Base-by-base conservation (phyloP, 163 green algal genomes). In the Chlamydomonas reinhardtii region DNA sequence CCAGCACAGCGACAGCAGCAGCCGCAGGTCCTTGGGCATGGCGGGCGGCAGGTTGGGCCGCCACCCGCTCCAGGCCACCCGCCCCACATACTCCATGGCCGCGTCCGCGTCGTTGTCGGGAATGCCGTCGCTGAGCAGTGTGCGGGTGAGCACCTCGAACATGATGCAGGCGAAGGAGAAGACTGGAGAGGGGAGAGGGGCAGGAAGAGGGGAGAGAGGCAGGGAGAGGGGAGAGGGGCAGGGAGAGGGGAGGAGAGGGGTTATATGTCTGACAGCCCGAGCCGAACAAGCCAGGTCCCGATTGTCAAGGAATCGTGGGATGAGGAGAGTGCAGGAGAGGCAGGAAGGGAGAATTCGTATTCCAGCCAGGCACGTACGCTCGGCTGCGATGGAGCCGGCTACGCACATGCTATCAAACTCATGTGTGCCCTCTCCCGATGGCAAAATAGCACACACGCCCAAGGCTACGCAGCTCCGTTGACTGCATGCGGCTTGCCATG, bases 1-100 rank as follows among this genome's bases (percentile, higher is more conserved):
- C 82, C 82, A 87, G 72, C 82, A 82, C 37, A 87, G 82, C 37
- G 82, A 81, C 4, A 87, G 43, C 29, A 87, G 82, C 72, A 87
- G 82, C 11, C 43, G 29, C 16, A 87, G 61, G 1, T 87, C 82
- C 37, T 74, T 74, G 37, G 82, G 61, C 59, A 87, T 35, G 12
- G 12, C 6, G n/a, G 35, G 9, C 12, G 82, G 82, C 72, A 87
- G 82, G 19, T 74, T n/a, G 5, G 82, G 82, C 29, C 82, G 72
- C 82, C 82, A 87, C 37, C 82, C 82, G 37, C 61, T 68, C 82
- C 82, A 87, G 0, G 72, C 32, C 72, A 87, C 82, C 5, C 82
- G 71, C 29, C 71, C 43, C n/a, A 87, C 37, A 71, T 87, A 82
- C 72, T 81, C 72, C 71, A 87, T 37, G 14, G 61, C 82, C 4